Base-by-base conservation (phyloP, 2,329 filamentous ascomycete genomes). In the Pseudogymnoascus sp. region DNA sequence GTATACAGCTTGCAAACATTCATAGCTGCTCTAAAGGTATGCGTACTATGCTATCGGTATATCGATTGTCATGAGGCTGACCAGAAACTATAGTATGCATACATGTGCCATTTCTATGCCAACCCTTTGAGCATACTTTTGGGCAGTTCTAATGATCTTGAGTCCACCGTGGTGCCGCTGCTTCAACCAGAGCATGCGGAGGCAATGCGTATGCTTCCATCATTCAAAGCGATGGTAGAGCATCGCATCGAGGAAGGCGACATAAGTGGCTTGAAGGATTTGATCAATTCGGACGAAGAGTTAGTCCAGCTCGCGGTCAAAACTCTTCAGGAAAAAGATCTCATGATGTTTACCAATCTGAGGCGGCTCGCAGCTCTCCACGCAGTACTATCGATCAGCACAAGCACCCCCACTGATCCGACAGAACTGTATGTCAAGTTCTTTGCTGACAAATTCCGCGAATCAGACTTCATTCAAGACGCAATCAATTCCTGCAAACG, bases 21-120 rank as follows among this genome's bases (percentile, higher is more conserved):
- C 70, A 80, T 87, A 59, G 84, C 84, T 70, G 86, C 87, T 10
- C 70, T 92, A 2, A 89, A 89, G 79, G 86, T 86, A 73, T 68
- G 73, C 62, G 59, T 28, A 21, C 7, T 11, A 10, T 25, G 10
- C 4, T 33, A 56, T n/a, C 28, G 28, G 5, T 56, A 35, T 56
- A 56, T 33, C n/a, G 47, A 21, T 56, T 33, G 2, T 11, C 28
- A 33, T 56, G 33, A 5, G 59, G 5, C 28, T 37, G 70, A 40
- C 71, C 68, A 3, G 66, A 38, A 42, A 4, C 18, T 65, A 16
- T 72, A 91, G 83, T 94, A 93, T 75, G 85, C 87, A 0, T 91
- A 92, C 71, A 92, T 95, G 90, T 90, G 87, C 63, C 89, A 92
- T 72, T 93, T 90, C 70, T 93, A 91, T 69, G 88, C 88, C 40